A percentile compares a stretch with the other conserved stretches of the same genome.
Conservation (phyloP, 108 stramenopile species). For the Cyclotella atomus region DNA sequence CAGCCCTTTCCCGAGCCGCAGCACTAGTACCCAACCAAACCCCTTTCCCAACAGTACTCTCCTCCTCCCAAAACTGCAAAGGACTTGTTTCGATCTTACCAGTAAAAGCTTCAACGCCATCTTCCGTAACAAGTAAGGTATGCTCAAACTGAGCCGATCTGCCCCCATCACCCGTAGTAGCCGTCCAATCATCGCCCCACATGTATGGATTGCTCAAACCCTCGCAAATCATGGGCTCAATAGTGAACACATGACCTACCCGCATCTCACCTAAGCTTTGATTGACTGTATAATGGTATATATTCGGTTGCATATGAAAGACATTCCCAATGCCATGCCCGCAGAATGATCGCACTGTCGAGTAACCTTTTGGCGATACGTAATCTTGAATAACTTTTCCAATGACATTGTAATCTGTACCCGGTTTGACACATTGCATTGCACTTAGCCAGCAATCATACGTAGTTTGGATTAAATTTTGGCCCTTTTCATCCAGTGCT, state of each 20-base stretch:
- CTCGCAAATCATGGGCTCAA: slow-evolving; percentile 99
- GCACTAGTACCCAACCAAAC: slow-evolving; percentile 79
- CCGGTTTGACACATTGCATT: slow-evolving; percentile 74
- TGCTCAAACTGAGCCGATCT: slow-evolving; percentile 96
- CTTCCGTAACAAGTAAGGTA: slow-evolving; percentile 83
- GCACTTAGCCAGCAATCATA: slow-evolving; percentile 89
- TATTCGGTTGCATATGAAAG: slow-evolving; percentile 96
- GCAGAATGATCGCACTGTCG: slow-evolving; percentile 87
- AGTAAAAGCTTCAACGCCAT: slow-evolving; percentile 92
- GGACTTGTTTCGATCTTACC: slow-evolving; percentile 79
- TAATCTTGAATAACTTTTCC: slow-evolving; percentile 93
- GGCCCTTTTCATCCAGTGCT: slow-evolving; percentile 57
- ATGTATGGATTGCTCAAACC: slow-evolving; percentile 60
- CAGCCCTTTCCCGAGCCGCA: slow-evolving; percentile 47
- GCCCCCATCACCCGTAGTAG: slow-evolving; percentile 83
- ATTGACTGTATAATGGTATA: slow-evolving; percentile 94
- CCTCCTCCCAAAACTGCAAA: slow-evolving; percentile 90
- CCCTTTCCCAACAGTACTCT: slow-evolving; percentile 73
- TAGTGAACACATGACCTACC: slow-evolving; percentile 98
- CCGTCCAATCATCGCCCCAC: slow-evolving; percentile 99
- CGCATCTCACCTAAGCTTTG: slow-evolving; percentile 90
- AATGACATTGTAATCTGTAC: slow-evolving; percentile 90
- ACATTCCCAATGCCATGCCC: slow-evolving; percentile 96
- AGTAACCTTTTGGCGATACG: slow-evolving; percentile 64
- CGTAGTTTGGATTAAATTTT: slow-evolving; percentile 84